These are phyloP conservation scores for Rosa persica DNA, from an alignment of 306 rosid species.

Conservation along the genomic window DNA sequence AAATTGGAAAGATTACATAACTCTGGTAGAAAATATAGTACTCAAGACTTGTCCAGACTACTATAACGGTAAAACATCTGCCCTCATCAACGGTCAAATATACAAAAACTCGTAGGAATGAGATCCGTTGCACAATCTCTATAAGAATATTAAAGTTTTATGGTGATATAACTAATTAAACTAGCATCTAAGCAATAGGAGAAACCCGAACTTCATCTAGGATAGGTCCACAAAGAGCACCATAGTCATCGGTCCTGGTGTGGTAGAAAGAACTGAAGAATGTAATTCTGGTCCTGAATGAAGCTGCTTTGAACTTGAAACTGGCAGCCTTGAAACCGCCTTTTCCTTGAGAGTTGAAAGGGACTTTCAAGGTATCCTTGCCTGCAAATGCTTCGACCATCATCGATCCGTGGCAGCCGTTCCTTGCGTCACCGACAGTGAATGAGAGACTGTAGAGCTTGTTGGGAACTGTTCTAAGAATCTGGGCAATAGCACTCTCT, in stretches of 20 bases:
- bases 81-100: constrained; percentile 37
- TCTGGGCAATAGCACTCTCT: constrained; percentile 87
- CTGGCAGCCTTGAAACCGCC: constrained; percentile 56
- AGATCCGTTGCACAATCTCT: constrained; percentile 30
- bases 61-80: background rate
- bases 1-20: background rate
- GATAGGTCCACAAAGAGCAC: constrained; percentile 92
- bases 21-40: background rate
- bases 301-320: constrained; percentile 64
- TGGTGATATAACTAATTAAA: background rate
- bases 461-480: constrained; percentile 62
- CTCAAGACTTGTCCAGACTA: background rate
- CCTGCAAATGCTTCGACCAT: constrained; percentile 91
- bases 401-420: constrained; percentile 95
- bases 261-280: constrained; percentile 92
- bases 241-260: constrained; percentile 68
- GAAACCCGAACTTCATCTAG: constrained; percentile 66
- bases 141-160: constrained; percentile 2
- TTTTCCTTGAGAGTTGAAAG: constrained; percentile 73
- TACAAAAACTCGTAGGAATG: constrained; percentile 26
- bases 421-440: constrained; percentile 75
- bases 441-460: constrained; percentile 64
- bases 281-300: constrained; percentile 73
- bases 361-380: constrained; percentile 68
- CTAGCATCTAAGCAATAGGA: constrained; percentile 35